These are phyloP conservation scores for Actinidia chinensis DNA, from an alignment of 179 eudicot species.

Conservation along the genomic window DNA sequence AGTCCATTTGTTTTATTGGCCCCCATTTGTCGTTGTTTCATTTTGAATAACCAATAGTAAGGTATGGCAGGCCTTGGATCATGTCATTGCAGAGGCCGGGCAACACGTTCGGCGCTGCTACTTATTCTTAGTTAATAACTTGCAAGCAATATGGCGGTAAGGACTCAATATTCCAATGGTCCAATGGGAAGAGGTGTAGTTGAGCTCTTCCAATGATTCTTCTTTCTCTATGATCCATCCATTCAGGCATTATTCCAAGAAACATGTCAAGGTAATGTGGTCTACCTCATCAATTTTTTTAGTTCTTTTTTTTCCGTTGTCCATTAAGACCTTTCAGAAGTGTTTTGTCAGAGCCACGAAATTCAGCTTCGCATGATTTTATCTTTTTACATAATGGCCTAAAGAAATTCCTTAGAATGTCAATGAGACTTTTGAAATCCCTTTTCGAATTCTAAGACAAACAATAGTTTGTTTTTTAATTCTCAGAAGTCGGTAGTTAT, in stretches of 20 bases:
- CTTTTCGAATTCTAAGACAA: neutral
- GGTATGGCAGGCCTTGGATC: constrained; percentile 72
- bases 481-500: neutral
- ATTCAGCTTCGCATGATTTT: neutral
- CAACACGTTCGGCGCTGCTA: constrained; percentile 63
- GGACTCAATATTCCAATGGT: constrained; percentile 91
- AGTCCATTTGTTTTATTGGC: neutral
- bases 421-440: neutral
- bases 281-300: neutral
- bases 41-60: constrained; percentile 21
- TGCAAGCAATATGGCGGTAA: constrained; percentile 93
- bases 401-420: neutral
- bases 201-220: constrained; percentile 92
- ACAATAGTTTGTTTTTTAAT: neutral
- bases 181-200: constrained; percentile 91
- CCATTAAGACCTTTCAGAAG: neutral
- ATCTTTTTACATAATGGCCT: neutral
- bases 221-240: constrained; percentile 93
- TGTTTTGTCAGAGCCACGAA: neutral
- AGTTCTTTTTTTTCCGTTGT: neutral
- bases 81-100: constrained; percentile 84
- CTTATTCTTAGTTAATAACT: constrained; percentile 75
- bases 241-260: constrained; percentile 78
- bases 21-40: neutral
- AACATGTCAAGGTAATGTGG: constrained; percentile 73